A percentile compares a stretch with the other conserved stretches of the same genome.
Conservation (phyloP, 441 rosid genomes). For the Dalechampia spathulata region DNA sequence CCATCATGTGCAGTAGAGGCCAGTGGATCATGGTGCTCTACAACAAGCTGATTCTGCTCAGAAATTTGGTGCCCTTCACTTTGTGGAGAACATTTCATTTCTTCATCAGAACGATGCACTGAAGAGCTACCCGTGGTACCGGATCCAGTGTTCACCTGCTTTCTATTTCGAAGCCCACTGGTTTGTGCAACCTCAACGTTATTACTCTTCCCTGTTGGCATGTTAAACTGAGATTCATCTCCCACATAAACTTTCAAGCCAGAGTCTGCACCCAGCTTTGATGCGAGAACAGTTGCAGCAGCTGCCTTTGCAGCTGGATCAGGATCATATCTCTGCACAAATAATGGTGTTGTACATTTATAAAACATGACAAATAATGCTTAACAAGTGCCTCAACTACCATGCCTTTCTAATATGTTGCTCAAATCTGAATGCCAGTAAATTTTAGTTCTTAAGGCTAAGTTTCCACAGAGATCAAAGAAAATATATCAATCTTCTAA, state of each 20-base stretch:
- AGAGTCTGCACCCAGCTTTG: constrained; percentile 86
- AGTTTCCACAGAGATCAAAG: too few relatives aligned
- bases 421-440: too few relatives aligned
- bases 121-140: constrained; percentile 42
- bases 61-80: constrained; percentile 30
- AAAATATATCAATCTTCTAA: too few relatives aligned
- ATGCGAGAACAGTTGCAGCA: constrained; percentile 91
- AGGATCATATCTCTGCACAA: constrained; percentile 81
- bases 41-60: constrained; percentile 48
- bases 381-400: neutral
- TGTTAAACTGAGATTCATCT: constrained; percentile 46
- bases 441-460: too few relatives aligned
- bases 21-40: constrained; percentile 52
- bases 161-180: constrained; percentile 69
- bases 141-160: constrained; percentile 38
- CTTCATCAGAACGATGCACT: constrained; percentile 33
- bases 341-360: neutral
- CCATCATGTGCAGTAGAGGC: constrained; percentile 44
- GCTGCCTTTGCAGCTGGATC: constrained; percentile 99
- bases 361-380: constrained; percentile 2
- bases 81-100: constrained; percentile 25
- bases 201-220: constrained; percentile 46
- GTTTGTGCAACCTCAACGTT: constrained; percentile 55
- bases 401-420: neutral
- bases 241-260: constrained; percentile 71